Conservation (phyloP, 2,329 filamentous ascomycete genomes). For the Calonectria hongkongensis region DNA sequence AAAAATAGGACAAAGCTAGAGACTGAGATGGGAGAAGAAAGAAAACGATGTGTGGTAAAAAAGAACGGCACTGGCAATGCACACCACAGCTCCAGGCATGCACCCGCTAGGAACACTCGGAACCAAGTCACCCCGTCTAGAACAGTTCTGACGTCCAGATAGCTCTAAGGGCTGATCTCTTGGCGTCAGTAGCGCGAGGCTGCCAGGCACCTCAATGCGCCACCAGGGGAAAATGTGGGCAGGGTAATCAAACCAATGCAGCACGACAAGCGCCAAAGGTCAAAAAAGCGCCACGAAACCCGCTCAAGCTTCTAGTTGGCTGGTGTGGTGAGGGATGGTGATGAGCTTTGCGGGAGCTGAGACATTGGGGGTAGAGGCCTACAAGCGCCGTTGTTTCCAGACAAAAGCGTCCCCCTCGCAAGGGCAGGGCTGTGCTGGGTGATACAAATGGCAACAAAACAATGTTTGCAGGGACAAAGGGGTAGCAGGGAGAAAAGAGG, state of each 20-base stretch:
- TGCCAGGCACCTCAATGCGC: conserved; percentile 49
- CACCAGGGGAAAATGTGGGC: conserved; percentile 56
- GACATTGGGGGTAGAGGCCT: conserved; percentile 35
- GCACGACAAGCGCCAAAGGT: conserved; percentile 34
- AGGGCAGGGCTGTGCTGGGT: conserved; percentile 18
- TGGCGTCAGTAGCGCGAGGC: conserved; percentile 50
- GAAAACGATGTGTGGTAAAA: conserved; percentile 31
- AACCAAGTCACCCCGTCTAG: conserved; percentile 46
- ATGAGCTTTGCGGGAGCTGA: conserved; percentile 39
- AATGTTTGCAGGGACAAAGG: background rate
- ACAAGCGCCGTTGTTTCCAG: conserved; percentile 35
- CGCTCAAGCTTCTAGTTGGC: conserved; percentile 38
- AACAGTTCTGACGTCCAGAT: conserved; percentile 52
- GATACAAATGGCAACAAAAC: background rate
- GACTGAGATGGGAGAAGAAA: conserved; percentile 2
- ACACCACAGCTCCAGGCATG: conserved; percentile 17
- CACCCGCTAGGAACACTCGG: conserved; percentile 51
- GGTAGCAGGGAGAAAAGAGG: background rate
- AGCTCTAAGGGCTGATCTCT: conserved; percentile 43
- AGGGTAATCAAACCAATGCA: conserved; percentile 53
- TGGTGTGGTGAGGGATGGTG: conserved; percentile 33
- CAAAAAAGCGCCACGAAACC: conserved; percentile 32
- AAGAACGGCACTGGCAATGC: conserved; percentile 37
- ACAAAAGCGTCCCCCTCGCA: conserved; percentile 1
- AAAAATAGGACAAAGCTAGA: background rate